These are phyloP conservation scores for Triticum monococcum DNA, from an alignment of 176 grass and related monocot species.

Conservation along the genomic window DNA sequence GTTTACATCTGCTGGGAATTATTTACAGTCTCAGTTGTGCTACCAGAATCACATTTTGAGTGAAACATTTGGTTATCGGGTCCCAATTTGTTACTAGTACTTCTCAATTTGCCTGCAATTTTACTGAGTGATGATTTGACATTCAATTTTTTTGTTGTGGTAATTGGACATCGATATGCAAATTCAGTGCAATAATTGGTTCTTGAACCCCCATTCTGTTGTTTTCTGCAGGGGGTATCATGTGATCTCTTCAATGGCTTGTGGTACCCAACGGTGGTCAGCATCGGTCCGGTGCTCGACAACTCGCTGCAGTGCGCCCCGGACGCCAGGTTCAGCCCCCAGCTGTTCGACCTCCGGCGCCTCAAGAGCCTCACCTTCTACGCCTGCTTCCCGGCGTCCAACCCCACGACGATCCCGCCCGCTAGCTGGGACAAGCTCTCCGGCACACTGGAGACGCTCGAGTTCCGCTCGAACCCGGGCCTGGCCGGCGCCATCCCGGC, in stretches of 20 bases:
- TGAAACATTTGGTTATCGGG: too few species aligned
- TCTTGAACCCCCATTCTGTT: neutral
- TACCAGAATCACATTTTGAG: neutral
- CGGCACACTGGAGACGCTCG: conserved; percentile 62
- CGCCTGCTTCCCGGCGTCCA: conserved; percentile 60
- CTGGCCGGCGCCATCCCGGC: conserved; percentile 52
- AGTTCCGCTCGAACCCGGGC: conserved; percentile 69
- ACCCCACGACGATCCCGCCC: conserved; percentile 40
- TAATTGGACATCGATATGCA: neutral
- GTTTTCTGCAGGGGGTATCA: conserved; percentile 75
- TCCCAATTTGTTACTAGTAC: too few species aligned
- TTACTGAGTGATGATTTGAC: too few species aligned
- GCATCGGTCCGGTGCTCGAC: conserved; percentile 83
- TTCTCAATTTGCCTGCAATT: too few species aligned
- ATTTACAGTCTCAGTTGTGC: neutral
- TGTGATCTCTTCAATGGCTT: conserved; percentile 84
- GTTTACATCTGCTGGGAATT: neutral
- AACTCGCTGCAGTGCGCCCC: conserved; percentile 74
- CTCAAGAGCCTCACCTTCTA: conserved; percentile 76
- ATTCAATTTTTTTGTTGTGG: too few species aligned
- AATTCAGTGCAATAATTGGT: conserved; percentile 20
- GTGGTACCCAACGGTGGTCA: conserved; percentile 77
- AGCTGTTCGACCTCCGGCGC: conserved; percentile 72
- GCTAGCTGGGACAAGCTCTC: conserved; percentile 62
- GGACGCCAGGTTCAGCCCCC: conserved; percentile 55